These are phyloP conservation scores for Komagataella kurtzmanii DNA, from an alignment of 805 yeast genomes.

Conservation along the genomic window DNA sequence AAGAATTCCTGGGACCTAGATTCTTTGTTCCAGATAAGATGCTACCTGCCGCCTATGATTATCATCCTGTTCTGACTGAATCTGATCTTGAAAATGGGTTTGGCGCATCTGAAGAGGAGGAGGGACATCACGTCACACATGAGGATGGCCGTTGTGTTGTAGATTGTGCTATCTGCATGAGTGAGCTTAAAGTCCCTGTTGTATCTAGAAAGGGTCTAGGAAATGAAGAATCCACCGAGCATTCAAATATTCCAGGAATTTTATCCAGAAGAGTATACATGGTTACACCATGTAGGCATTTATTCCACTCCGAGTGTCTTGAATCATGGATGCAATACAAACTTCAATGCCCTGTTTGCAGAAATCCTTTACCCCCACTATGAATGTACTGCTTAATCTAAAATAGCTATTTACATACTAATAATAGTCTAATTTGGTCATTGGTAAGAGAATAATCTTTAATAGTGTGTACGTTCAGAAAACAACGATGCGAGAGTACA, in stretches of 20 bases:
- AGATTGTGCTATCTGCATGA: slow-evolving; percentile 90
- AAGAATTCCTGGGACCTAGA: slow-evolving; percentile 62
- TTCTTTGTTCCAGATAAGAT: slow-evolving; percentile 67
- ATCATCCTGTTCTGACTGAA: slow-evolving; percentile 54
- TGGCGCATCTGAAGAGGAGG: slow-evolving; percentile 19
- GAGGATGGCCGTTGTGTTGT: slow-evolving; percentile 30
- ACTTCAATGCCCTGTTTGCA: slow-evolving; percentile 88
- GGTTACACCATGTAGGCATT: slow-evolving; percentile 87
- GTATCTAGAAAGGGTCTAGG: slow-evolving; percentile 5
- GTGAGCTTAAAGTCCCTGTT: slow-evolving; percentile 48
- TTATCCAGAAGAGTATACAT: slow-evolving; percentile 36
- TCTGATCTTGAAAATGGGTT: slow-evolving; percentile 53
- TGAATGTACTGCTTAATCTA: slow-evolving; percentile 13
- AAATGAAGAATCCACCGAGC: slow-evolving; percentile 4
- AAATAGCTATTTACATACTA: background rate
- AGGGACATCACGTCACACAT: slow-evolving; percentile 13
- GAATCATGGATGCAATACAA: slow-evolving; percentile 91
- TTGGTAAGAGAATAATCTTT: background rate
- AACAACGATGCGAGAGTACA: background rate
- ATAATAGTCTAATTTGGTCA: background rate
- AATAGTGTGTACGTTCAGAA: background rate
- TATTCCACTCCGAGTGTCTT: slow-evolving; percentile 81
- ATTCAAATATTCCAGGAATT: slow-evolving; percentile 9
- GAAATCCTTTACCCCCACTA: slow-evolving; percentile 74
- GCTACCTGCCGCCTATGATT: slow-evolving; percentile 74